Base-by-base conservation (phyloP, 2,329 filamentous ascomycete species). In the Drechslerella dactyloides region DNA sequence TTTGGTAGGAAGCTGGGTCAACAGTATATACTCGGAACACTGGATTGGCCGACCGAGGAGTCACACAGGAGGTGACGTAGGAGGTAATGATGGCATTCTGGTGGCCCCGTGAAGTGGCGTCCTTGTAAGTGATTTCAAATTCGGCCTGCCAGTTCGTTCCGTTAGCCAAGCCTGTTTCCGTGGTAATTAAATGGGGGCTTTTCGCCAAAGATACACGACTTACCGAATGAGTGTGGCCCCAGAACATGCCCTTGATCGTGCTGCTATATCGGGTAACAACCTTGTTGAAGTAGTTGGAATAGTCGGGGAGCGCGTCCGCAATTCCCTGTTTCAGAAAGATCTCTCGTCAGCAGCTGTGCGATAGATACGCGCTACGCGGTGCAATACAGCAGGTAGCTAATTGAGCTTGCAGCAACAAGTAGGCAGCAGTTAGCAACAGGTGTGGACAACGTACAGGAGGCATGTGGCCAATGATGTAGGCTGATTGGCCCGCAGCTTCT, bases 401-500 rank as follows among this genome's bases (percentile, higher is more conserved):
- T 13, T 42, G 37, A 4, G 37, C 37, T 17, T 4, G 37, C 21
- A 15, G 44, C 19, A 19, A 5, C 15, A 48, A 19, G 44, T 6
- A 19, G 44, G n/a, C 15, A 5, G 44, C 19, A 19, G 5, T 5
- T 21, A 10, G 44, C 44, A 6, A 15, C 17, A 5, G 11, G 46
- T 6, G 46, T 23, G 5, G 27, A 27, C 24, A 42, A 60, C 66
- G 63, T 6, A 85, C 85, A 19, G 82, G 76, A 1, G 85, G 82
- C 80, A 85, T 85, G 74, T 87, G 85, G 1, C 84, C 84, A 33
- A 86, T 82, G 44, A 87, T 80, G 78, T 83, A 87, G 23, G 85
- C 85, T 21, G 83, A 81, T 76, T 86, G 82, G 37, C 80, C 80
- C 0, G 81, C 80, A 50, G 79, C 79, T 74, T 87, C 85, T 1